phyloP scores from a whole-genome alignment of 306 rosid species.

The Calophaca sinica region DNA sequence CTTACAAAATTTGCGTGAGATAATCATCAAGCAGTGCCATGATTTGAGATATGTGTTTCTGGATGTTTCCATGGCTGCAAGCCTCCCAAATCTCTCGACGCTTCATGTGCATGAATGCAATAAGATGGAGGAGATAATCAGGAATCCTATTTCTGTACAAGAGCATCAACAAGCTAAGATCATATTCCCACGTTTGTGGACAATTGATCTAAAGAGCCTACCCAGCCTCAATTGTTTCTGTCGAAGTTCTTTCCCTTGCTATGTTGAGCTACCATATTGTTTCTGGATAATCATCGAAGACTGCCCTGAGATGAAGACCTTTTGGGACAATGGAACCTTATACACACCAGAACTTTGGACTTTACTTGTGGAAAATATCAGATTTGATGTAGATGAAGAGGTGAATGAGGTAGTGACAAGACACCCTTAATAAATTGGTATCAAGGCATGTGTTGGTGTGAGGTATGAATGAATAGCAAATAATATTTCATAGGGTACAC shows the following conservation, averaged over 20 bases:
- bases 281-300: fast-evolving
- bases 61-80: background rate
- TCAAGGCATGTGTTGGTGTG: too few relatives aligned
- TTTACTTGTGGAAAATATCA: too few relatives aligned
- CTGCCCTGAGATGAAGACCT: constrained; percentile 16
- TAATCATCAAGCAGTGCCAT: background rate
- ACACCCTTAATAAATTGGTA: too few relatives aligned
- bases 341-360: background rate
- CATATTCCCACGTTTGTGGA: background rate
- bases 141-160: background rate
- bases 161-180: background rate
- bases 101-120: background rate
- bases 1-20: fast-evolving
- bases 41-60: constrained; percentile 8
- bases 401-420: too few relatives aligned
- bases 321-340: background rate
- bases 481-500: too few relatives aligned
- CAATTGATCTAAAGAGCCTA: background rate
- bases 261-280: background rate
- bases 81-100: fast-evolving
- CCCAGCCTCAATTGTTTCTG: background rate
- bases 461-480: too few relatives aligned
- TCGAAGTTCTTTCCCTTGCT: background rate
- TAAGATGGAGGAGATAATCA: constrained; percentile 23
- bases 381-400: too few relatives aligned